A percentile compares a stretch with the other conserved stretches of the same genome.
Conservation (phyloP, 495 filamentous ascomycete species). For the Hypomontagnella submonticulosa region DNA sequence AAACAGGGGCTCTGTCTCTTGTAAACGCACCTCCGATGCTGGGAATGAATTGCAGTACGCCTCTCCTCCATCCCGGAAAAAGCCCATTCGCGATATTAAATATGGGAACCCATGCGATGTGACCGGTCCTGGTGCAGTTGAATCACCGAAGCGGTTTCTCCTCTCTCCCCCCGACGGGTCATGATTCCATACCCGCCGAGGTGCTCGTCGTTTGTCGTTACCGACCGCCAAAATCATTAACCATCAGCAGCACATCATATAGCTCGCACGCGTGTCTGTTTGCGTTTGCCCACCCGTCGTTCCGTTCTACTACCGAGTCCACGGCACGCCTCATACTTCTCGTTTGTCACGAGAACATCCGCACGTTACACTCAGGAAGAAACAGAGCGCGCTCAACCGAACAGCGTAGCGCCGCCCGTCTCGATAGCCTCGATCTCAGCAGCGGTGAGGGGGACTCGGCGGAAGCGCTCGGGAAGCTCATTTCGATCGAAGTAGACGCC, state of each 20-base stretch:
- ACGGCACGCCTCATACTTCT: slow-evolving; percentile 8
- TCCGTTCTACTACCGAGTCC: not conserved
- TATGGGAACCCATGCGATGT: slow-evolving; percentile 1
- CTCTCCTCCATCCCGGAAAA: slow-evolving; percentile 5
- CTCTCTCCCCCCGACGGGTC: too few species aligned
- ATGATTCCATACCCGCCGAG: not conserved
- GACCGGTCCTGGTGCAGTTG: slow-evolving; percentile 18
- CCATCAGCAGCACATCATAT: slow-evolving; percentile 7
- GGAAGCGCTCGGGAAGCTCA: slow-evolving; percentile 86
- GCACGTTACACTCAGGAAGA: not conserved
- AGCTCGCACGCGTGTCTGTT: not conserved
- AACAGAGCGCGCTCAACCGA: slow-evolving; percentile 45
- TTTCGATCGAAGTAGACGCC: slow-evolving; percentile 89
- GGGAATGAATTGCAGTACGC: slow-evolving; percentile 31
- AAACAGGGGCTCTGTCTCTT: slow-evolving; percentile 13
- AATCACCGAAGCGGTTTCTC: slow-evolving; percentile 17
- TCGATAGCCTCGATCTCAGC: slow-evolving; percentile 96
- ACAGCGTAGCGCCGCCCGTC: slow-evolving; percentile 78
- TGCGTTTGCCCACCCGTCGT: not conserved
- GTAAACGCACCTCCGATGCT: slow-evolving; percentile 22
- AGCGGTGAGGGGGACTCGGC: slow-evolving; percentile 73
- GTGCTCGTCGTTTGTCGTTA: slow-evolving; percentile 3
- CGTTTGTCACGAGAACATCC: not conserved
- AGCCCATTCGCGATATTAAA: slow-evolving; percentile 13
- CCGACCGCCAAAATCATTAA: slow-evolving; percentile 20